Evolutionary conservation across 805 yeast genomes (phyloP).

Genomic region (Lipomyces yamanashiensis): DNA sequence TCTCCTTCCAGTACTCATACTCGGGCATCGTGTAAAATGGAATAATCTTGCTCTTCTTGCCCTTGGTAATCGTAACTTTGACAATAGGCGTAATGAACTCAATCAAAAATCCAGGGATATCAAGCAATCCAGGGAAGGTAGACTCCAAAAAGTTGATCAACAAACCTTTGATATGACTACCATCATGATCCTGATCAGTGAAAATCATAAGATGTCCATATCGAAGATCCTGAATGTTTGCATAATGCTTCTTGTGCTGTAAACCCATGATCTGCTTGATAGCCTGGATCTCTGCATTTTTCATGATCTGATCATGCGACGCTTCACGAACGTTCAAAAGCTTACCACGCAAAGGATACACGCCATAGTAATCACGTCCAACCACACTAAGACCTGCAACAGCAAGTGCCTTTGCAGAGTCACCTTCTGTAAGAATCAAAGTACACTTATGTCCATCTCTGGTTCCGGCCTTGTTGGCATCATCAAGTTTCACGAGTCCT

Average conservation of each 20-base stretch:
- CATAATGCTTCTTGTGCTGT: conserved; percentile 87
- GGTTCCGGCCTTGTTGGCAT: conserved; percentile 96
- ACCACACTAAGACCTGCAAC: conserved; percentile 93
- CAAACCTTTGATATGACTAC: conserved; percentile 95
- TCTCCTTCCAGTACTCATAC: conserved; percentile 89
- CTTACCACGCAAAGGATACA: conserved; percentile 95
- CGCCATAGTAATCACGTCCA: conserved; percentile 93
- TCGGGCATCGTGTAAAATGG: conserved; percentile 95
- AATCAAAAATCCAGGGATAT: conserved; percentile 86
- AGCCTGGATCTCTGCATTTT: conserved; percentile 93
- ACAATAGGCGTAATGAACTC: conserved; percentile 97
- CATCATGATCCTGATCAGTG: conserved; percentile 99
- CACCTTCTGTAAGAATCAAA: conserved; percentile 93
- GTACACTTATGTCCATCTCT: conserved; percentile 91
- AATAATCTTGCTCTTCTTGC: conserved; percentile 54
- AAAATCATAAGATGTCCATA: conserved; percentile 98
- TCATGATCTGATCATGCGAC: conserved; percentile 89
- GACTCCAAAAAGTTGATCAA: conserved; percentile 90
- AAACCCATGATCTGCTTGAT: conserved; percentile 93
- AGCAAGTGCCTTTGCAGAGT: conserved; percentile 90
- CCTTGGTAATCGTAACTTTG: conserved; percentile 73
- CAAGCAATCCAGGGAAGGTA: conserved; percentile 90
- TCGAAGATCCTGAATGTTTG: conserved; percentile 72
- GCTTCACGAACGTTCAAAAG: conserved; percentile 95
- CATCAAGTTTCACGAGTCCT: conserved; percentile 86